A percentile compares a stretch with the other conserved stretches of the same genome.
phyloP scores from a whole-genome alignment of 2,329 filamentous ascomycete genomes.

The Penicillium sclerotigenum region DNA sequence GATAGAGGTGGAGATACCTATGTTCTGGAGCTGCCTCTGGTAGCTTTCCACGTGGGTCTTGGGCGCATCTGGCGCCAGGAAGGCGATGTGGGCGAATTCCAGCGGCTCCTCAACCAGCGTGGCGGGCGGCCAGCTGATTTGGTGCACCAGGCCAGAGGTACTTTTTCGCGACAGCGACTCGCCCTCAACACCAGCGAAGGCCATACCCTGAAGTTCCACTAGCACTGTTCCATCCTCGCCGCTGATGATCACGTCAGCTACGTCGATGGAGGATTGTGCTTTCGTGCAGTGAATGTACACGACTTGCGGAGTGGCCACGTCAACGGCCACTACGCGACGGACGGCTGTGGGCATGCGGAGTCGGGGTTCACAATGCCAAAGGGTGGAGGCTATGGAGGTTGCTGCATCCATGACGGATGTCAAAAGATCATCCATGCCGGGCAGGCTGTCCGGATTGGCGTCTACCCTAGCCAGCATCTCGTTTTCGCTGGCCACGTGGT shows the following conservation, averaged over 20 bases:
- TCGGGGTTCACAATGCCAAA: background rate
- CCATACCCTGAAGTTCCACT: background rate
- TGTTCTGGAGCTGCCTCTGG: background rate
- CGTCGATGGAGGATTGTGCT: background rate
- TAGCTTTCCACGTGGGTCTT: background rate
- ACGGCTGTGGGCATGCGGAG: background rate
- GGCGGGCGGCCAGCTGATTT: background rate
- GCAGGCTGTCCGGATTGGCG: background rate
- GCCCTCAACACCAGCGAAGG: background rate
- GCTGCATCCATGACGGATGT: background rate
- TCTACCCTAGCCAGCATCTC: background rate
- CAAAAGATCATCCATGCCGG: background rate
- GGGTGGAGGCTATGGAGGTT: background rate
- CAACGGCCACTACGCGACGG: background rate
- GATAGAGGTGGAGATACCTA: background rate
- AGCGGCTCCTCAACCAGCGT: background rate
- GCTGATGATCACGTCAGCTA: background rate
- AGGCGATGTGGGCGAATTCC: background rate
- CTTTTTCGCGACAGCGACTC: background rate
- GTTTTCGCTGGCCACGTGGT: background rate
- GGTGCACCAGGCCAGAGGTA: background rate
- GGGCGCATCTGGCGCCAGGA: background rate
- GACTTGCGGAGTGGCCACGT: background rate
- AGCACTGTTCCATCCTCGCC: background rate
- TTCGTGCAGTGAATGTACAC: background rate